Evolutionary conservation across 352 stramenopile species (phyloP).

Genomic region (Globisporangium nagaii): DNA sequence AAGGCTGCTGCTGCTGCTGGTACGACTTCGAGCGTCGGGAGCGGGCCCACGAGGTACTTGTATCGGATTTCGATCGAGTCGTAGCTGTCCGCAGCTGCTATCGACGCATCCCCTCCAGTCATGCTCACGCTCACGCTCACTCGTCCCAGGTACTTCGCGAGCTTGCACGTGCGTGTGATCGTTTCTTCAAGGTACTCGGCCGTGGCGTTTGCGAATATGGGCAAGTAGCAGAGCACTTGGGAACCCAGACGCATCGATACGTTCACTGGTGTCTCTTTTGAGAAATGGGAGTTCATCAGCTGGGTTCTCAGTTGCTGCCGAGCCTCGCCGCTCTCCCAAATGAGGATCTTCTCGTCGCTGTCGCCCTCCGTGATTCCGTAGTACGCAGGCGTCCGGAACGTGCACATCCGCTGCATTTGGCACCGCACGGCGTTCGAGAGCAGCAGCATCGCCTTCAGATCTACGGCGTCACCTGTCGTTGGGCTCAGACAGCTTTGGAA

Average conservation of each 20-base stretch:
- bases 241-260: constrained; percentile 28
- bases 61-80: constrained; percentile 32
- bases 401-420: constrained; percentile 42
- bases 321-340: constrained; percentile 38
- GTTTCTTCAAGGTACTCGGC: constrained; percentile 21
- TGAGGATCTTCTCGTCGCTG: constrained; percentile 25
- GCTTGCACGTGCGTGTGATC: constrained; percentile 29
- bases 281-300: constrained; percentile 2
- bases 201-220: constrained; percentile 21
- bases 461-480: constrained; percentile 6
- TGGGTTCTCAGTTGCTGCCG: constrained; percentile 11
- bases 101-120: constrained; percentile 9
- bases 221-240: constrained; percentile 36
- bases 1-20: constrained; percentile 3
- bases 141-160: constrained; percentile 41
- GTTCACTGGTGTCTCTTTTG: constrained; percentile 12
- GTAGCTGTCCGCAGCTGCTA: constrained; percentile 2
- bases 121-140: constrained; percentile 21
- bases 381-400: constrained; percentile 17
- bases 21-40: constrained; percentile 28
- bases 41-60: constrained; percentile 39
- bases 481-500: constrained; percentile 25
- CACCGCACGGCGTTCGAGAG: constrained; percentile 46
- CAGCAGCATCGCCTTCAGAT: constrained; percentile 33
- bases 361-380: constrained; percentile 10